Evolutionary conservation across 2,329 filamentous ascomycete genomes (phyloP), one percentile per base, ranked within the genome.

Genomic region (Colletotrichum neosansevieriae): DNA sequence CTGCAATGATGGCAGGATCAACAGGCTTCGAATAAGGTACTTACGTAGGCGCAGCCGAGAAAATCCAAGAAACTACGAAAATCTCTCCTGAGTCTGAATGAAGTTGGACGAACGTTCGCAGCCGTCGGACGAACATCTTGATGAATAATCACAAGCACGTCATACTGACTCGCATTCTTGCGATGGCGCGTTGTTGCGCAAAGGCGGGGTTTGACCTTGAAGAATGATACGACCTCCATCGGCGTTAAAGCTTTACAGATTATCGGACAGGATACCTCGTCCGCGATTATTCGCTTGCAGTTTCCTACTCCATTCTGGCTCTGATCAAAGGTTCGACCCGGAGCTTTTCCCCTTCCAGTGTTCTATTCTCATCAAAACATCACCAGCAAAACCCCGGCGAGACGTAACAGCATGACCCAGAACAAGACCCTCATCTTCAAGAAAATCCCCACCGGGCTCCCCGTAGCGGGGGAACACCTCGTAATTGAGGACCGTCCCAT

Each of bases 371-470:
- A 24, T 9, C 34, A 9, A 24, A 38, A 21, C 17, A 15, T 57
- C 19, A 12, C 29, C 29, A 29, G 29, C 29, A 29, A 29, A 29
- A 29, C 29, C 29, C 29, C 6, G 29, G 29, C 29, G 5, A 29
- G 29, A 29, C 29, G 2, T 2, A 29, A 9, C 62, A 69, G 40
- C 42, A 82, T 82, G 80, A 96, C 76, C 15, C 73, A 76, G 49
- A 96, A 94, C 88, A 94, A 93, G 82, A 88, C 85, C 38, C 80
- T 96, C 74, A 84, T 94, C 78, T 95, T 91, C 86, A 93, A 91
- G 76, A 82, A 88, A 73, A 73, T 90, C 69, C 93, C 93, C 49
- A 78, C 81, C 50, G 91, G 87, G 61, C 84, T 86, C 75, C 93
- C 93, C 15, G 86, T 92, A 38, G 78, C 89, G 2, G 93, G 92